These are phyloP conservation scores for Lactifluus echinatus DNA, from an alignment of 768 basidiomycete genomes.

Conservation along the genomic window DNA sequence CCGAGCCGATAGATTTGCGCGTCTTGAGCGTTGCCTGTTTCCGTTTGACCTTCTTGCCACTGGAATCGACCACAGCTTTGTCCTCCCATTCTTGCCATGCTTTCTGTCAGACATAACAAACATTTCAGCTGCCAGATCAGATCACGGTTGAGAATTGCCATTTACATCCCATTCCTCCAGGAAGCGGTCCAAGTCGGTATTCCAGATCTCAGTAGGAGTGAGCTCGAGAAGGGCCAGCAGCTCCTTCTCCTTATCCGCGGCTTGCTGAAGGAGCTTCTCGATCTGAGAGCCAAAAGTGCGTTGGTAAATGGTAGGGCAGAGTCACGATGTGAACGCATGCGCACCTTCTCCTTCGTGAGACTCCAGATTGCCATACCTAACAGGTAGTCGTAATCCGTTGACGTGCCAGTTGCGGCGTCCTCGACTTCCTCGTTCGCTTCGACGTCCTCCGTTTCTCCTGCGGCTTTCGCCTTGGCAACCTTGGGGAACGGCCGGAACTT, in stretches of 20 bases:
- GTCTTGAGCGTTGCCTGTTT: slow-evolving; percentile 49
- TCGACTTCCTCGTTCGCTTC: slow-evolving; percentile 47
- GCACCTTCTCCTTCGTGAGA: slow-evolving; percentile 86
- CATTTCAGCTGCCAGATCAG: background rate
- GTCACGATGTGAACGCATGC: background rate
- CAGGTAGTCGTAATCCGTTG: slow-evolving; percentile 84
- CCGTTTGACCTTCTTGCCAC: slow-evolving; percentile 46
- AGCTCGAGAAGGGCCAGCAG: slow-evolving; percentile 68
- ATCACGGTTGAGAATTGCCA: slow-evolving; percentile 2
- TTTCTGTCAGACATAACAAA: slow-evolving; percentile 25
- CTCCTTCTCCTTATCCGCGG: slow-evolving; percentile 75
- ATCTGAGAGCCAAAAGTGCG: slow-evolving; percentile 43
- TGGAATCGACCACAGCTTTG: slow-evolving; percentile 38
- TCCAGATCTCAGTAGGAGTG: slow-evolving; percentile 81
- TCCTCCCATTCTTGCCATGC: slow-evolving; percentile 36
- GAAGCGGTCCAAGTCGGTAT: slow-evolving; percentile 79
- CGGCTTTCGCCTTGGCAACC: slow-evolving; percentile 52
- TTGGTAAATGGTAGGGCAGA: background rate
- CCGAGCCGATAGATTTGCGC: slow-evolving; percentile 39
- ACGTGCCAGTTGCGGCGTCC: slow-evolving; percentile 35
- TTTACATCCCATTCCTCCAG: slow-evolving; percentile 77
- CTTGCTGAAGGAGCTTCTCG: slow-evolving; percentile 72
- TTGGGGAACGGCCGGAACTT: slow-evolving; percentile 94
- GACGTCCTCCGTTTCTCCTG: slow-evolving; percentile 55
- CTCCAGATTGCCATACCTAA: slow-evolving; percentile 94